A percentile compares a stretch with the other conserved stretches of the same genome.
These are phyloP conservation scores for Inga laurina DNA, from an alignment of 306 rosid species.

Conservation along the genomic window DNA sequence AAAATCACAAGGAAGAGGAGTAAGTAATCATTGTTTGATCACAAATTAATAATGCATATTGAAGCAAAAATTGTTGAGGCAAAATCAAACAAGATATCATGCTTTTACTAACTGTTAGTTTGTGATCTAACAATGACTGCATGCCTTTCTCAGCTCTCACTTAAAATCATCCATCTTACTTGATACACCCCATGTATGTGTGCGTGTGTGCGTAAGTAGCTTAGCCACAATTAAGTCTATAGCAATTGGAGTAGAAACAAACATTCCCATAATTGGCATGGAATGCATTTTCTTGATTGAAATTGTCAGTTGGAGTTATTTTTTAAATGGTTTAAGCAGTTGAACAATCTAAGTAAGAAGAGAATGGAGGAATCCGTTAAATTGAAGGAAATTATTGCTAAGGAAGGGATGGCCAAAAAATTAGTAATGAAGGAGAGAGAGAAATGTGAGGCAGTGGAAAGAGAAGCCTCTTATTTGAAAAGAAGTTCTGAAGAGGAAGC, in stretches of 20 bases:
- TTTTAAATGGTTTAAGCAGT: conserved; percentile 49
- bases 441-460: conserved; percentile 61
- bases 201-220: background rate
- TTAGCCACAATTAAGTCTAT: background rate
- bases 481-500: conserved; percentile 76
- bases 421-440: conserved; percentile 58
- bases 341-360: conserved; percentile 53
- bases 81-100: background rate
- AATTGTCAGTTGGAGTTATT: conserved; percentile 30
- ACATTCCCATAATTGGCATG: background rate
- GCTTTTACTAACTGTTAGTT: background rate
- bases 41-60: background rate
- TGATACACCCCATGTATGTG: background rate
- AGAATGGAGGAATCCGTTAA: conserved; percentile 59
- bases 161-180: background rate
- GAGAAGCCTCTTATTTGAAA: conserved; percentile 61
- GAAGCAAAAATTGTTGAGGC: background rate
- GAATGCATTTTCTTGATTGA: conserved; percentile 5
- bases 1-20: background rate
- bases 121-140: background rate
- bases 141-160: background rate
- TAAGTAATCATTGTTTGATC: background rate
- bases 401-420: conserved; percentile 60
- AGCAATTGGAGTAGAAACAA: background rate
- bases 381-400: conserved; percentile 57